Conservation (phyloP, 2,329 filamentous ascomycete genomes). For the Hysterium pulicare region DNA sequence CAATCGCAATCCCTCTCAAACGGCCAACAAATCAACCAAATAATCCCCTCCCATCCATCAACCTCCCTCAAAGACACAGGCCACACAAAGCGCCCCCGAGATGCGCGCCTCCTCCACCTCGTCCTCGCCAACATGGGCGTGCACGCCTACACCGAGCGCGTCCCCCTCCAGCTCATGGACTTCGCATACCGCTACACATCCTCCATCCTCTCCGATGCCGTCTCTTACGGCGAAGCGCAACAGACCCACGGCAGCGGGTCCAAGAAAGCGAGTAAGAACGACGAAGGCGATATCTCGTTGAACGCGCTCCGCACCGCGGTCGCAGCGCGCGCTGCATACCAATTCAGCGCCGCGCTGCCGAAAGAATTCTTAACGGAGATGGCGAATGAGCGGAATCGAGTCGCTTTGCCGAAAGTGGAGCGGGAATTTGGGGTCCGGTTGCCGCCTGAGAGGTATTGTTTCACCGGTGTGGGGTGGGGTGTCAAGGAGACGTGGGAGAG, state of each 20-base stretch:
- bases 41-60: constrained; percentile 25
- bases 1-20: constrained; percentile 17
- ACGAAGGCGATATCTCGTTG: constrained; percentile 55
- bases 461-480: constrained; percentile 34
- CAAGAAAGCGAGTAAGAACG: constrained; percentile 20
- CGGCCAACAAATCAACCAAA: constrained; percentile 12
- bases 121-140: constrained; percentile 77
- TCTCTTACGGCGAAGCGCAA: constrained; percentile 28
- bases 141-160: constrained; percentile 74
- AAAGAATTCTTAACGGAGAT: constrained; percentile 77
- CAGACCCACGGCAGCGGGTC: constrained; percentile 6
- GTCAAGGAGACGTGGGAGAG: constrained; percentile 57
- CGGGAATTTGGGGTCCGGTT: constrained; percentile 56
- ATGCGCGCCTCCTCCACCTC: constrained; percentile 75
- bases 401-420: constrained; percentile 43
- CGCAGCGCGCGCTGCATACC: constrained; percentile 63
- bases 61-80: constrained; percentile 34
- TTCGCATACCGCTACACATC: constrained; percentile 82
- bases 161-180: constrained; percentile 77
- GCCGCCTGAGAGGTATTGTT: constrained; percentile 58
- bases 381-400: constrained; percentile 50
- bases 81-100: constrained; percentile 60
- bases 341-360: constrained; percentile 62
- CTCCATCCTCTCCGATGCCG: constrained; percentile 64
- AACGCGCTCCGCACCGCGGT: constrained; percentile 72